Percentiles rank a stretch among this genome's conserved stretches.
Conservation (phyloP, 306 rosid species). For the Castanea sativa region DNA sequence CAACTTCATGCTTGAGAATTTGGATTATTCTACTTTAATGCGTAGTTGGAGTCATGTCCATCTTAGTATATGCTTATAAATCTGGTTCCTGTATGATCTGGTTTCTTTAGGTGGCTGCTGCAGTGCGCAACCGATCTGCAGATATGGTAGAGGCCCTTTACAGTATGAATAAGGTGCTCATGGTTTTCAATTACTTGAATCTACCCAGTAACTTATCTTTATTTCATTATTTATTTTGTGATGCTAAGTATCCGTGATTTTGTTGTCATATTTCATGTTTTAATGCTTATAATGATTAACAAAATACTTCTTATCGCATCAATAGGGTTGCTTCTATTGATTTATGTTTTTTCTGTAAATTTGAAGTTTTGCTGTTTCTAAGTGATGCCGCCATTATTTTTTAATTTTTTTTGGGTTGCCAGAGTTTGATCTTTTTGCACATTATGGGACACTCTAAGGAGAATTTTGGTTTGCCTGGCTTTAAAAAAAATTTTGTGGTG, state of each 20-base stretch:
- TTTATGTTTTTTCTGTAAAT: neutral
- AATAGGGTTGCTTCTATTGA: neutral
- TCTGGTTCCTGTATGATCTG: neutral
- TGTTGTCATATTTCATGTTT: neutral
- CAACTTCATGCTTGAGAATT: slow-evolving; percentile 20
- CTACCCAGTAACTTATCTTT: slow-evolving; percentile 11
- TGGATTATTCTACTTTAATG: neutral
- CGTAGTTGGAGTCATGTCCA: neutral
- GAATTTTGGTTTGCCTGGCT: slow-evolving; percentile 21
- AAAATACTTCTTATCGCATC: neutral
- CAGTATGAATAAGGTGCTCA: slow-evolving; percentile 73
- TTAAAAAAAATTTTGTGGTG: slow-evolving; percentile 22
- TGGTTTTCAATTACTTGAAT: slow-evolving; percentile 20
- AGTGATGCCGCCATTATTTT: neutral
- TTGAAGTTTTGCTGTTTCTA: neutral
- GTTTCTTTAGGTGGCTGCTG: slow-evolving; percentile 65
- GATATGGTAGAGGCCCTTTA: slow-evolving; percentile 97
- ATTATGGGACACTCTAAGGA: slow-evolving; percentile 10
- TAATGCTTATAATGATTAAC: neutral
- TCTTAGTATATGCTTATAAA: neutral
- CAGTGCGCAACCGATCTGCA: slow-evolving; percentile 59
- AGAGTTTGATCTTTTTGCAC: neutral
- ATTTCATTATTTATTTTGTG: neutral
- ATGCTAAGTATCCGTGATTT: neutral
- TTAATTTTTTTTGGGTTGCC: neutral